Evolutionary conservation across 2,329 filamentous ascomycete genomes (phyloP), one percentile per base, ranked within the genome.

Genomic region (Metarhizium album): DNA sequence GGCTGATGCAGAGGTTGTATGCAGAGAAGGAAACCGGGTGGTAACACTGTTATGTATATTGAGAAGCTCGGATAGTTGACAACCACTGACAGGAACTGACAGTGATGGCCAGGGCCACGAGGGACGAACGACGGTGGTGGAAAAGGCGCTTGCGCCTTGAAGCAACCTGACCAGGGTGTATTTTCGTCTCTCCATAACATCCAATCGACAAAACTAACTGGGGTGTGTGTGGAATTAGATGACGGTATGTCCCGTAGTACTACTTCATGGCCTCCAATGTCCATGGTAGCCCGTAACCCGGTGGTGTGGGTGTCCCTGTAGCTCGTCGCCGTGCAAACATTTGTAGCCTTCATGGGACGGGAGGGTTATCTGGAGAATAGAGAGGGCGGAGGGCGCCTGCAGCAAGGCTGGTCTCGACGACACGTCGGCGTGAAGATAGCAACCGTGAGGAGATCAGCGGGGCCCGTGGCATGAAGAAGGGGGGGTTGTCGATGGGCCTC

Each of bases 31-130:
- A 37, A 46, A 52, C 52, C 45, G 58, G 58, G 54, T 47, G 54
- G 50, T 48, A 20, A 48, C 55, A 54, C 49, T 53, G 50, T 57
- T 57, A 61, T 59, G 58, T 59, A 59, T 59, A 56, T 58, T 29
- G 37, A 38, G 51, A 47, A 45, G 24, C 50, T 51, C 38, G 40
- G 33, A 46, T 24, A 46, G 48, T 46, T 33, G 42, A 48, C 35
- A 24, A 33, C 37, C 42, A 47, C 46, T 49, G 48, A 52, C 45
- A 51, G 45, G 52, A 42, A 53, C 23, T 47, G 43, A 20, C 42
- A 29, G 37, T 38, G 33, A 53, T 40, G 22, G 29, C 23, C 38
- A 40, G 50, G 31, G 46, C 35, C 46, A 47, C 46, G 42, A 31
- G 45, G 23, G 45, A 40, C 42, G 16, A 47, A 40, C 42, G 16